phyloP scores from a whole-genome alignment of 2,329 filamentous ascomycete species.

The Pseudopithomyces maydicus region DNA sequence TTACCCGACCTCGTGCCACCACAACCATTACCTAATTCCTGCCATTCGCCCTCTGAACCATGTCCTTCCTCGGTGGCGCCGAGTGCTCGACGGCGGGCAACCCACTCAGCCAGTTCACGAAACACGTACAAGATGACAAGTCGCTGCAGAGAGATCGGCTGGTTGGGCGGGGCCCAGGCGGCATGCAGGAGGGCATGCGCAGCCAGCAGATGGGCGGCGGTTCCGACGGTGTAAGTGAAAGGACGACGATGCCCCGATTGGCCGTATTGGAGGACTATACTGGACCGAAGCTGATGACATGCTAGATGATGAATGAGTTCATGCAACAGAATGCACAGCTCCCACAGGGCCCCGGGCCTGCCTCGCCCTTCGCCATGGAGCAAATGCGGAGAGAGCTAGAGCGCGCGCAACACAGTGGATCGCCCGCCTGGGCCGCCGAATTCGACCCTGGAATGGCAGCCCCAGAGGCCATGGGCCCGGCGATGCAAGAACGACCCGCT shows the following conservation, averaged over 20 bases:
- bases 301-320: constrained; percentile 90
- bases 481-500: constrained; percentile 60
- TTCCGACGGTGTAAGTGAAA: constrained; percentile 62
- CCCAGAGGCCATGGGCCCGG: constrained; percentile 74
- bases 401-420: constrained; percentile 57
- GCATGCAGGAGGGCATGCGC: constrained; percentile 76
- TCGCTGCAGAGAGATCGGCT: constrained; percentile 90
- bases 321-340: constrained; percentile 76
- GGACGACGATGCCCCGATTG: neutral
- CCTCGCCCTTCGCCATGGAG: constrained; percentile 68
- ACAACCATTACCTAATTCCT: neutral
- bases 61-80: constrained; percentile 95
- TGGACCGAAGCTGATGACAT: constrained; percentile 31
- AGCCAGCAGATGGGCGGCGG: constrained; percentile 70
- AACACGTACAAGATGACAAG: constrained; percentile 96
- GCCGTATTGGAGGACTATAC: neutral
- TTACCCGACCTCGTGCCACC: neutral
- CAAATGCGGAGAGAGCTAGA: constrained; percentile 69
- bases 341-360: constrained; percentile 57
- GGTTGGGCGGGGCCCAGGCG: constrained; percentile 73
- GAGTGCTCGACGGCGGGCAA: constrained; percentile 97
- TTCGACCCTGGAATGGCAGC: constrained; percentile 62
- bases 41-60: constrained; percentile 46
- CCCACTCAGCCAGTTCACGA: constrained; percentile 95
- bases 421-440: constrained; percentile 67